These are phyloP conservation scores for Coprinopsis sp. DNA, from an alignment of 768 basidiomycete species.

Conservation along the genomic window DNA sequence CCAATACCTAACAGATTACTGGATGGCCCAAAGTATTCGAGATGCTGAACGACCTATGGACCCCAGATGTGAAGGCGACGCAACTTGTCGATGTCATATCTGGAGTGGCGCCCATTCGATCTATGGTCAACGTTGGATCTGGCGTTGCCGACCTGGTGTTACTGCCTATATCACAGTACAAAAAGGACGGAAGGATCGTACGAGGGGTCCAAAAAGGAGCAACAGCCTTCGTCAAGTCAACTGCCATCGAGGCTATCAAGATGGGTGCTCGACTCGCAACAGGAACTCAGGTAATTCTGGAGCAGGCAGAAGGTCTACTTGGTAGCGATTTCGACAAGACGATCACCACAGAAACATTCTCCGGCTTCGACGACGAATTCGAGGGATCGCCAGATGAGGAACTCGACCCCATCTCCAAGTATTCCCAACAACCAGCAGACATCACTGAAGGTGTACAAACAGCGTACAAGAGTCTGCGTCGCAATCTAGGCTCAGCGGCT, in stretches of 20 bases:
- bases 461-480: slow-evolving; percentile 85
- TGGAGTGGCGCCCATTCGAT: slow-evolving; percentile 93
- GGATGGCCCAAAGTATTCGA: slow-evolving; percentile 91
- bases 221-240: slow-evolving; percentile 88
- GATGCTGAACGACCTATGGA: slow-evolving; percentile 96
- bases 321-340: slow-evolving; percentile 71
- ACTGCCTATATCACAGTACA: slow-evolving; percentile 95
- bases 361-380: slow-evolving; percentile 34
- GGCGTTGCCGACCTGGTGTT: slow-evolving; percentile 95
- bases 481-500: slow-evolving; percentile 88
- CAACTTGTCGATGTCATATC: slow-evolving; percentile 96
- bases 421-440: slow-evolving; percentile 85
- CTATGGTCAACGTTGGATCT: slow-evolving; percentile 94
- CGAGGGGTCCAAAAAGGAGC: slow-evolving; percentile 94
- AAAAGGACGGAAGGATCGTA: slow-evolving; percentile 90
- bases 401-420: slow-evolving; percentile 74
- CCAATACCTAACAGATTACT: slow-evolving; percentile 55
- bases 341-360: slow-evolving; percentile 64
- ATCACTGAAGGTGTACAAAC: slow-evolving; percentile 84
- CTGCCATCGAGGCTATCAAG: slow-evolving; percentile 93
- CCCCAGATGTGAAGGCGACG: slow-evolving; percentile 97
- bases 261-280: slow-evolving; percentile 92
- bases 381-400: slow-evolving; percentile 30
- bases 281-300: slow-evolving; percentile 95
- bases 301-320: slow-evolving; percentile 88